phyloP scores from a whole-genome alignment of 2,329 filamentous ascomycete genomes.

The Ceratocystis destructans region DNA sequence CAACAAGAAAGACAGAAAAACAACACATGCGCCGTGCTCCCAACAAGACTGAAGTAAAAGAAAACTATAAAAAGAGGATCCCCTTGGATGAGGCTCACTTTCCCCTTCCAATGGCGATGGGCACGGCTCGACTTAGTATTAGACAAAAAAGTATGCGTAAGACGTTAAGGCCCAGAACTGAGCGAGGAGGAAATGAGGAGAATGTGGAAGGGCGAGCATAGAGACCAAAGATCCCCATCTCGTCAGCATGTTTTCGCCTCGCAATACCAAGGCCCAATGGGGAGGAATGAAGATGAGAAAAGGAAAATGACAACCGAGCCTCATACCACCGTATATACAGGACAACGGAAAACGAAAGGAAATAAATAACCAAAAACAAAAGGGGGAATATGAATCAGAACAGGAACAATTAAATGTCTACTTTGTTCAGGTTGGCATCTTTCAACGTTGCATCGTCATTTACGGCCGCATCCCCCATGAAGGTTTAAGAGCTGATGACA shows the following conservation, averaged over 20 bases:
- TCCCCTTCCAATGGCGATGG: background rate
- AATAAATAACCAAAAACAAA: conserved; percentile 13
- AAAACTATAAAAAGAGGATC: conserved; percentile 3
- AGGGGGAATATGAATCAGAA: conserved; percentile 11
- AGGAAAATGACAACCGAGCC: background rate
- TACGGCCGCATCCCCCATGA: conserved; percentile 41
- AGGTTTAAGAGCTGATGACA: conserved; percentile 48
- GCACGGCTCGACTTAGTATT: background rate
- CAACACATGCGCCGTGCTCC: conserved; percentile 13
- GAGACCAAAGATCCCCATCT: background rate
- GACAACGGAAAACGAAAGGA: background rate
- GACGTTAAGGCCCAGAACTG: background rate
- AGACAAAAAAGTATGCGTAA: background rate
- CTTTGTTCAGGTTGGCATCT: conserved; percentile 10
- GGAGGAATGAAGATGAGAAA: background rate
- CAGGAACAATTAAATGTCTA: conserved; percentile 16
- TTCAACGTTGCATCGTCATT: conserved; percentile 14
- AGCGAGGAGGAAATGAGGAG: conserved; percentile 19
- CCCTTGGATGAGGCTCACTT: background rate
- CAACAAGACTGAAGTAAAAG: conserved; percentile 6
- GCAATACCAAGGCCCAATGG: background rate
- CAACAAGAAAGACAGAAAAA: conserved; percentile 7
- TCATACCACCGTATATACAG: background rate
- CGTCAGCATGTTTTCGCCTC: background rate
- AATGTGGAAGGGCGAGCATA: conserved; percentile 7